phyloP scores from a whole-genome alignment of 768 basidiomycete species.

The Serpula lacrymans region DNA sequence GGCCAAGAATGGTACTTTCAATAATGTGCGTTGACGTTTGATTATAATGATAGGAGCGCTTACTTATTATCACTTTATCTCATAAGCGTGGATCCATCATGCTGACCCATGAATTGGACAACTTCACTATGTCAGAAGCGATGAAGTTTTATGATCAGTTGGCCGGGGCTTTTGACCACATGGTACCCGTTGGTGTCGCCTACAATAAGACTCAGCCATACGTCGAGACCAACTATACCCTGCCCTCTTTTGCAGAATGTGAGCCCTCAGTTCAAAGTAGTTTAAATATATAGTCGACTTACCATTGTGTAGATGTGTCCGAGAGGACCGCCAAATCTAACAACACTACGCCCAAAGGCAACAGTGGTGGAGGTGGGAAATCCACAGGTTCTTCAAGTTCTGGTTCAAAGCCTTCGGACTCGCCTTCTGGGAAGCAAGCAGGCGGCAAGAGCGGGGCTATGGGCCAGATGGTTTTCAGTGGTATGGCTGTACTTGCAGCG shows the following conservation, averaged over 20 bases:
- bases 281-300: too few species aligned
- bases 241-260: slow-evolving; percentile 42
- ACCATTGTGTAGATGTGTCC: too few species aligned
- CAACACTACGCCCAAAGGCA: too few species aligned
- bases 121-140: slow-evolving; percentile 51
- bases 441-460: too few species aligned
- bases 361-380: too few species aligned
- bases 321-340: too few species aligned
- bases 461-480: too few species aligned
- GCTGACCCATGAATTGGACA: slow-evolving; percentile 49
- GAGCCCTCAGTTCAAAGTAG: slow-evolving; percentile 17
- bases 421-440: too few species aligned
- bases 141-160: slow-evolving; percentile 41
- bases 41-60: too few species aligned
- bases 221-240: slow-evolving; percentile 34
- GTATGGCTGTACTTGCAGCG: too few species aligned
- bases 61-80: background rate
- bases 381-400: too few species aligned
- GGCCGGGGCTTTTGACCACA: slow-evolving; percentile 34
- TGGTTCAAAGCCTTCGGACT: too few species aligned
- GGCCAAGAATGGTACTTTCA: slow-evolving; percentile 36
- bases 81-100: slow-evolving; percentile 41
- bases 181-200: slow-evolving; percentile 46
- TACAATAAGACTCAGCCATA: slow-evolving; percentile 48
- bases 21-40: slow-evolving; percentile 19